Percentiles rank a stretch among this genome's conserved stretches.
Evolutionary conservation across 257 asterid genomes (phyloP).

Genomic region (Primulina eburnea): DNA sequence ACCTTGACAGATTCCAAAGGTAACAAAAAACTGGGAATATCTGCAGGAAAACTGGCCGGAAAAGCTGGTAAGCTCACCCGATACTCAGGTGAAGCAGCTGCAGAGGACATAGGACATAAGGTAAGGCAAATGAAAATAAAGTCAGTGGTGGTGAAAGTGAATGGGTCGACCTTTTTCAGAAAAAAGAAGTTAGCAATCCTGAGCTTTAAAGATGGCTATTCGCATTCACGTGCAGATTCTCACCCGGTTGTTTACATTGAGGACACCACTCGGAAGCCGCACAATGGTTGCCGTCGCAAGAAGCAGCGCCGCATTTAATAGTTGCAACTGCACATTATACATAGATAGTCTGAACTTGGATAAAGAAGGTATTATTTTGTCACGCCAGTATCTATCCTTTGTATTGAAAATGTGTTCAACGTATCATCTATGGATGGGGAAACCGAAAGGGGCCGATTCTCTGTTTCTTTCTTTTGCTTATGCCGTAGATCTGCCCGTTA

Average conservation of each 20-base stretch:
- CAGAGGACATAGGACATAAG: conserved; percentile 77
- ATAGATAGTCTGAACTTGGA: conserved; percentile 31
- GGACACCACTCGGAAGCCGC: conserved; percentile 83
- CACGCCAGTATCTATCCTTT: conserved; percentile 4
- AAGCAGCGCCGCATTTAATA: conserved; percentile 72
- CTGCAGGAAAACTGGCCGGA: conserved; percentile 71
- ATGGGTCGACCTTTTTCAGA: conserved; percentile 65
- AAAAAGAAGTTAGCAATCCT: conserved; percentile 72
- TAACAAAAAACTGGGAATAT: conserved; percentile 58
- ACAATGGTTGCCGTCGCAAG: conserved; percentile 81
- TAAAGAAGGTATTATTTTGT: conserved; percentile 26
- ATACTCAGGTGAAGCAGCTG: conserved; percentile 76
- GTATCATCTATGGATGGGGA: neutral
- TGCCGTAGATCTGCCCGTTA: neutral
- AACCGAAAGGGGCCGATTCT: no score
- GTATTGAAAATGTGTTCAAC: no score
- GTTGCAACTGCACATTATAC: conserved; percentile 6
- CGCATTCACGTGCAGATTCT: conserved; percentile 56
- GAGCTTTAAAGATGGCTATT: conserved; percentile 79
- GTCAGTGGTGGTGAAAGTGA: conserved; percentile 84
- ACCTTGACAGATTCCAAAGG: conserved; percentile 83
- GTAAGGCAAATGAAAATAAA: conserved; percentile 60
- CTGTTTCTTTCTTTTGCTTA: no score
- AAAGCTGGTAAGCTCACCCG: conserved; percentile 65
- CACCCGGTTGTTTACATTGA: conserved; percentile 74